Percentiles rank a stretch among this genome's conserved stretches.
Conservation (phyloP, 2,329 filamentous ascomycete genomes). For the Ustulina deusta region DNA sequence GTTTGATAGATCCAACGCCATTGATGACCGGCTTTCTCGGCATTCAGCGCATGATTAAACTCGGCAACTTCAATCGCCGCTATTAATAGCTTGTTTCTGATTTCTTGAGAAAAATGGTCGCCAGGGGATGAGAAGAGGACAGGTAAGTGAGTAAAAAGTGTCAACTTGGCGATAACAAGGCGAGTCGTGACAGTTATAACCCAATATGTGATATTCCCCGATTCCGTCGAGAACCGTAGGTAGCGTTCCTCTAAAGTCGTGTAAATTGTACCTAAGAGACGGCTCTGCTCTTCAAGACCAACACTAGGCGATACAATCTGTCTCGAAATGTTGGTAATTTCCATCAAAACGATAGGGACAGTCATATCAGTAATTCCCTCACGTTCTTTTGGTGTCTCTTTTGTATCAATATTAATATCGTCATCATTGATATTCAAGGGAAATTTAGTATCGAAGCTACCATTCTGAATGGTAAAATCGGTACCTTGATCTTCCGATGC, state of each 20-base stretch:
- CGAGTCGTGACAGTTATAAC: slow-evolving; percentile 68
- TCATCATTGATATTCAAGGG: slow-evolving; percentile 63
- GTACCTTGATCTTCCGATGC: slow-evolving; percentile 73
- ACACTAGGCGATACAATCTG: slow-evolving; percentile 53
- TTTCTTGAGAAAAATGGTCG: slow-evolving; percentile 55
- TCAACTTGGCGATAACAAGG: slow-evolving; percentile 82
- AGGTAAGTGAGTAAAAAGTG: slow-evolving; percentile 81
- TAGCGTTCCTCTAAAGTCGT: slow-evolving; percentile 57
- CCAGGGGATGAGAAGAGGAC: slow-evolving; percentile 61
- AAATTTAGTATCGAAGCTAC: slow-evolving; percentile 69
- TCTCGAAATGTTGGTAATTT: slow-evolving; percentile 53
- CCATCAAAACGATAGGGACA: slow-evolving; percentile 54
- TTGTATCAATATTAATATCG: slow-evolving; percentile 56
- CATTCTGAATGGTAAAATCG: slow-evolving; percentile 68
- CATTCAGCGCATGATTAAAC: slow-evolving; percentile 74
- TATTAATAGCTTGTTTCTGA: slow-evolving; percentile 75
- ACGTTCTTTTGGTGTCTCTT: slow-evolving; percentile 52
- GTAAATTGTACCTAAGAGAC: slow-evolving; percentile 42
- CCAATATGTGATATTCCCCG: slow-evolving; percentile 54
- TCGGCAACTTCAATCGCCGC: slow-evolving; percentile 82
- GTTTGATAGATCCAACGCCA: slow-evolving; percentile 65
- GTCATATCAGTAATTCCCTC: slow-evolving; percentile 62
- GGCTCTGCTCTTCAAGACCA: slow-evolving; percentile 56
- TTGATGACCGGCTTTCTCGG: slow-evolving; percentile 62
- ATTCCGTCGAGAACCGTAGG: slow-evolving; percentile 54